phyloP scores from a whole-genome alignment of 768 basidiomycete species.

The Tricholoma flavovirens region DNA sequence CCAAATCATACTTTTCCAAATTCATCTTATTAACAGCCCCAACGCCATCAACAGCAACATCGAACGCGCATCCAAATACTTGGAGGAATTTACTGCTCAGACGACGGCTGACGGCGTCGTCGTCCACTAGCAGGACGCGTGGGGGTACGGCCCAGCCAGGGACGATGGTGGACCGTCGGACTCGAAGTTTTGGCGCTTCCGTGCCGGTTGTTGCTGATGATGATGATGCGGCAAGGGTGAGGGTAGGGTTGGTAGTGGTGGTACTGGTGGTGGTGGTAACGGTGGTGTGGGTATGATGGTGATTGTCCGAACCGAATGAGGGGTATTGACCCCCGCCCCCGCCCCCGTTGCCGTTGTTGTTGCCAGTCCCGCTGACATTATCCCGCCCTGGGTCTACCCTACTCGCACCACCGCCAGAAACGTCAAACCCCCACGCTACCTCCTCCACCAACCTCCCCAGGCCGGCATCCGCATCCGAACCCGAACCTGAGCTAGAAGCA shows the following conservation, averaged over 20 bases:
- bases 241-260: no score
- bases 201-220: not conserved
- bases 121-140: constrained; percentile 88
- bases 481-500: no score
- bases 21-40: constrained; percentile 96
- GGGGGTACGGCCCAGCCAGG: constrained; percentile 92
- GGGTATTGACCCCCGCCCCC: not conserved
- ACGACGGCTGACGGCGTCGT: constrained; percentile 87
- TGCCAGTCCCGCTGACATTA: not conserved
- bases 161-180: constrained; percentile 73
- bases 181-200: constrained; percentile 65
- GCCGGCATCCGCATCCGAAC: no score
- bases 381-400: not conserved
- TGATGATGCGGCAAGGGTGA: no score
- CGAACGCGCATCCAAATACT: constrained; percentile 91
- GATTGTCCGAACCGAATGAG: constrained; percentile 10
- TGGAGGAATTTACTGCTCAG: constrained; percentile 90
- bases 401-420: no score
- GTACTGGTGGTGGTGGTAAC: no score
- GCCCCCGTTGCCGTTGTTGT: no score
- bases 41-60: constrained; percentile 91
- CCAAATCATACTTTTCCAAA: constrained; percentile 90
- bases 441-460: not conserved
- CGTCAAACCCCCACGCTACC: constrained; percentile 24
- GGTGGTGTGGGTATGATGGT: no score